These are phyloP conservation scores for Xanthoconium purpureum DNA, from an alignment of 768 basidiomycete genomes.

Conservation along the genomic window DNA sequence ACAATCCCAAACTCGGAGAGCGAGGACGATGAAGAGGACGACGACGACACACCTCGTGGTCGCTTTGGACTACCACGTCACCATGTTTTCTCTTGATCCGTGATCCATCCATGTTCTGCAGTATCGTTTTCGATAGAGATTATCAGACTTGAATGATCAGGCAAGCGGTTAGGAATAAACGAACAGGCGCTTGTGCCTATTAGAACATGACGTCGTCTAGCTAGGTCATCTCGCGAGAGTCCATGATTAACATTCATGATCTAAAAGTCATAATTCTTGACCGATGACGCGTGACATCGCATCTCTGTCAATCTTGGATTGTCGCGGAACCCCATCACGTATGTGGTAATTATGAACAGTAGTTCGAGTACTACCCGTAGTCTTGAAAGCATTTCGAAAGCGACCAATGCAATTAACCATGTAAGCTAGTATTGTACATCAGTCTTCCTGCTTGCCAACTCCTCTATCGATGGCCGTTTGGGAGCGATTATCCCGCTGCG, in stretches of 20 bases:
- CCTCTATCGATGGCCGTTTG: slow-evolving; percentile 29
- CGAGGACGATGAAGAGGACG: slow-evolving; percentile 1
- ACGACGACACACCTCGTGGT: neutral
- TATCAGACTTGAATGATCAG: neutral
- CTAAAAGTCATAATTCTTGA: too few relatives aligned
- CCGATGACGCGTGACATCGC: neutral
- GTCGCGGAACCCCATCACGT: neutral
- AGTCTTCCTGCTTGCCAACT: slow-evolving; percentile 15
- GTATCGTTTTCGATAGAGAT: neutral
- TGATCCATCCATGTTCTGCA: neutral
- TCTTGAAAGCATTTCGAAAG: slow-evolving; percentile 12
- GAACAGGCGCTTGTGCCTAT: too few relatives aligned
- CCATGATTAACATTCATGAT: too few relatives aligned
- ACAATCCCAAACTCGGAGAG: neutral
- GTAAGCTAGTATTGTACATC: slow-evolving; percentile 27
- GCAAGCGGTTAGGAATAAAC: too few relatives aligned
- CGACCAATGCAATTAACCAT: slow-evolving; percentile 26
- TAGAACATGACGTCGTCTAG: too few relatives aligned
- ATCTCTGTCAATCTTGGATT: neutral
- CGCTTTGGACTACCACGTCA: neutral
- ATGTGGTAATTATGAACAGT: neutral
- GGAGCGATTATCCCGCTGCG: slow-evolving; percentile 43
- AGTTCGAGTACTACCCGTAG: neutral
- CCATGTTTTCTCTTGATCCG: neutral
- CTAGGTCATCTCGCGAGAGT: too few relatives aligned